Base-by-base conservation (phyloP, 176 grass and related monocot species). In the Oryza australiensis region DNA sequence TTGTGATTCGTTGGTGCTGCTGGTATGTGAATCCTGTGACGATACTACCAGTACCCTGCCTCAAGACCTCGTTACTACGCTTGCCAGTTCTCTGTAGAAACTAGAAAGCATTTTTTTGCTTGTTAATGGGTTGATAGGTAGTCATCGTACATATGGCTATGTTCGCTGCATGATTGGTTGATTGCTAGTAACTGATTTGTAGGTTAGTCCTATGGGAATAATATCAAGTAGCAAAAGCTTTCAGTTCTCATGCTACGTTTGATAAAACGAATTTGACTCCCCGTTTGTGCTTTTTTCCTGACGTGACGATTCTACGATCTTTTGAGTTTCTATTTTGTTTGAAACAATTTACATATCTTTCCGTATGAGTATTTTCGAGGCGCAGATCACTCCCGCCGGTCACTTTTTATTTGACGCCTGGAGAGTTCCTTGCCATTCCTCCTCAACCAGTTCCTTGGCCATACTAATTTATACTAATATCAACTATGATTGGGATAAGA, bases 71-170 rank as follows among this genome's bases (percentile, higher is more conserved):
- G 48, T 74, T 72, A 60, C 46, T 84, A 20, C 15, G 18, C 18
- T 22, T 24, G 26, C 48, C 6, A 46, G 3, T 30, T 42, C 6
- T 62, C 46, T 38, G 78, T 68, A 59, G 22, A 59, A 23, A 59
- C 53, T 23, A 70, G n/a, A 43, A 75, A 59, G 60, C 34, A n/a
- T 30, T 83, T 41, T 53, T 1, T 55, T 57, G 5, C 27, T 20
- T 79, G 74, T 73, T 73, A 83, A 60, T 62, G 70, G 80, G 20
- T 51, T n/a, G n/a, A 7, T 64, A 64, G 34, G 7, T 23, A n/a
- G 20, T n/a, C 53, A 57, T 3, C 53, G 18, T 57, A 23, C 6
- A 9, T 22, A n/a, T 35, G 53, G 55, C 8, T 59, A 60, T 60
- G 55, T 5, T 60, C 22, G 7, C 22, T 23, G 55, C 20, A 60